Evolutionary conservation across 1,284 basidiomycete species (phyloP), one percentile per base, ranked within the genome.

Genomic region (Tranzscheliella williamsii): DNA sequence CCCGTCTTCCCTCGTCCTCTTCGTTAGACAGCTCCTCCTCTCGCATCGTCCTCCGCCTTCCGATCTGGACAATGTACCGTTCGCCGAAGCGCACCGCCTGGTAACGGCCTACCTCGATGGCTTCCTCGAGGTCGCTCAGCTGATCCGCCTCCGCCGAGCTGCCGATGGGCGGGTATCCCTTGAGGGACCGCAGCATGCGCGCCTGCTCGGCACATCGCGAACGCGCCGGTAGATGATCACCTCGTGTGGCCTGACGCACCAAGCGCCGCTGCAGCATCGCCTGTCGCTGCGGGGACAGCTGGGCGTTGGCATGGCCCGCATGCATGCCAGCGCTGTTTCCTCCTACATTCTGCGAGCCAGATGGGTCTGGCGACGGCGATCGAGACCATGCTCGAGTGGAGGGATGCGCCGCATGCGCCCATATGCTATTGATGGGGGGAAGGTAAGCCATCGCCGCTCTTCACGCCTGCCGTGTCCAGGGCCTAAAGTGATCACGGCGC

Each of bases 11-110:
- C 4, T 71, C 66, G 37, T 68, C 66, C 29, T 68, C 68, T n/a
- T 66, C 58, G 12, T 64, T 60, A 21, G 57, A 63, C 9, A 70
- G 35, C 36, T 73, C 70, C 33, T 73, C 67, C 20, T 73, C 70
- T 17, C 51, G 39, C 42, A 70, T 54, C 18, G 70, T 73, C 24
- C 70, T 49, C 15, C 60, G 43, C 3, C 65, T 26, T 15, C 70
- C 70, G 21, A 73, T 70, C 60, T 73, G 70, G 3, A 73, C 70
- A 30, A 70, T 70, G 38, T 70, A 64, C 4, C 65, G 51, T 24
- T 73, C 68, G 6, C 70, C 70, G 21, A 67, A 70, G 2, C 68
- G 62, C 4, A 68, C 56, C 30, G 56, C 64, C 16, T 70, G 56
- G 29, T 66, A 52, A 18, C 65, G 68, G 18, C 62, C 56, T 5